Conservation (phyloP, 108 stramenopile genomes). For the Cyclostephanos tholiformis region DNA sequence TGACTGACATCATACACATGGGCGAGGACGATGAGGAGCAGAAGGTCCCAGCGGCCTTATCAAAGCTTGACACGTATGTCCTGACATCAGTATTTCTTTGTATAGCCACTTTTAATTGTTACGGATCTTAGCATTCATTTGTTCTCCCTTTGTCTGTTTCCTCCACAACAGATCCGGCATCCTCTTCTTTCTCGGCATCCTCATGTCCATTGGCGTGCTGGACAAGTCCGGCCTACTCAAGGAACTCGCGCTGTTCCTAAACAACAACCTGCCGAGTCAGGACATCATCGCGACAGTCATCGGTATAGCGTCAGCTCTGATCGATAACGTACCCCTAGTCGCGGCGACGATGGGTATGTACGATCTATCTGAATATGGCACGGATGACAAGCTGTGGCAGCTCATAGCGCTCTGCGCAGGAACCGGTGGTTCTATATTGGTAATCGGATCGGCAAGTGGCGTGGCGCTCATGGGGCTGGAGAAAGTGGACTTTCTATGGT, state of each 20-base stretch:
- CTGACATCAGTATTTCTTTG: too few species aligned
- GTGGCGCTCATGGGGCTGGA: conserved; percentile 95
- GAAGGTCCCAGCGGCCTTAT: conserved; percentile 82
- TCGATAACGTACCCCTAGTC: conserved; percentile 94
- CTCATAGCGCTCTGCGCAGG: conserved; percentile 94
- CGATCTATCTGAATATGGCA: conserved; percentile 82
- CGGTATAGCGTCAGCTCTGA: conserved; percentile 89
- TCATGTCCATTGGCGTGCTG: conserved; percentile 93
- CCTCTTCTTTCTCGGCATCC: conserved; percentile 94
- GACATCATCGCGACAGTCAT: conserved; percentile 95
- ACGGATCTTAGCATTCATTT: too few species aligned
- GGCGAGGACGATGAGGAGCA: conserved; percentile 80
- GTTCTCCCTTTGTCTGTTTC: too few species aligned
- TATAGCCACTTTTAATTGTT: too few species aligned
- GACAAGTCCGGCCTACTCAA: conserved; percentile 92
- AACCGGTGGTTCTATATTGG: conserved; percentile 92
- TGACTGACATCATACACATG: conserved; percentile 94
- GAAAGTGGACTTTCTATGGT: conserved; percentile 96
- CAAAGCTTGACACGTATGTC: conserved; percentile 73
- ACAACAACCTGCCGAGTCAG: conserved; percentile 83
- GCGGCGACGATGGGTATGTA: conserved; percentile 97
- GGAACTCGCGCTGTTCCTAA: conserved; percentile 84
- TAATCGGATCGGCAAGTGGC: conserved; percentile 92
- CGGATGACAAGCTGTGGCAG: conserved; percentile 93
- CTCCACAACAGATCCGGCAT: conserved; percentile 60